Conservation (phyloP, 176 grass and related monocot genomes). For the Hordeum vulgare region MorexV3_pseudomolecules_assembly NC_058524.1:488876496-488876995, state of each 20-base stretch:
- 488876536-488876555: too few species aligned
- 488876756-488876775: conserved; percentile 25
- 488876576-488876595: too few species aligned
- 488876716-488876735: conserved; percentile 11
- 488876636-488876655: not conserved
- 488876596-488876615: too few species aligned
- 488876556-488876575: too few species aligned
- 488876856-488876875: conserved; percentile 1
- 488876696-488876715: conserved; percentile 33
- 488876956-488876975: not conserved
- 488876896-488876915: not conserved
- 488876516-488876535: too few species aligned
- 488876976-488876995: not conserved
- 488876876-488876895: too few species aligned
- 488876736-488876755: conserved; percentile 20
- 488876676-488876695: conserved; percentile 30
- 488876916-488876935: not conserved
- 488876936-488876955: not conserved
- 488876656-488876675: conserved; percentile 21
- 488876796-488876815: conserved; percentile 37
- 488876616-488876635: not conserved
- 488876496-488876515: too few species aligned
- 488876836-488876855: conserved; percentile 33
- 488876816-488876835: conserved; percentile 27
- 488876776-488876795: not conserved